Base-by-base conservation (phyloP, 2,329 filamentous ascomycete genomes). In the Phoma sp. region DNA sequence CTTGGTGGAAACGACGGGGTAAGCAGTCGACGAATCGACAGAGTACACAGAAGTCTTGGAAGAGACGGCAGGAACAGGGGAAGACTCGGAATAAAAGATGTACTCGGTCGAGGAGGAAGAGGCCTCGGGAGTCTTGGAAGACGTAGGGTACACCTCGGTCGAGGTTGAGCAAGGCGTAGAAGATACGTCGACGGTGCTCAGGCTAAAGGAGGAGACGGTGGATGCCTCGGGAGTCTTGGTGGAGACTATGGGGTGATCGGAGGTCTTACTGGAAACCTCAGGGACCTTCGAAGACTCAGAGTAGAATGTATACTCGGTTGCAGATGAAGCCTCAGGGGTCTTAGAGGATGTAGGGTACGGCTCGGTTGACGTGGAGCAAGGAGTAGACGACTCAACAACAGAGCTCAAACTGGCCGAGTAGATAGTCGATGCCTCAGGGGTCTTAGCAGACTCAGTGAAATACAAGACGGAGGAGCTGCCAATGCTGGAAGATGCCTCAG, bases 61-160 rank as follows among this genome's bases (percentile, higher is more conserved):
- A 37, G 52, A 55, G 30, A 58, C 35, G 9, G 51, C 48, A 8
- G 64, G 59, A 43, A 64, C 54, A 54, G 62, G 45, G 0, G 65
- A 63, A 14, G 61, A 52, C n/a, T 33, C 41, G 8, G 51, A 45
- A 37, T 49, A 40, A 41, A 29, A 32, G 14, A 22, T 39, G 43
- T 58, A 58, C 29, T 55, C 41, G n/a, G 27, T 27, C 8, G 35
- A 45, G 11, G 51, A 45, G 11, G 51, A 48, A 33, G 50, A 53
- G 10, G 24, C 38, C 41, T 51, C 43, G 22, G 47, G 47, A 24
- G 47, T 47, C 47, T 51, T 47, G 32, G 27, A 29, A 29, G 27
- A 29, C 6, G 27, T 29, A 18, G 18, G 18, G 18, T 18, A 2
- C 18, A 18, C 18, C 18, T 29, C 27, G 9, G 27, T 29, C 27